Conservation (phyloP, 225 moss, liverwort and hornwort species). For the Pleurozium schreberi region DNA sequence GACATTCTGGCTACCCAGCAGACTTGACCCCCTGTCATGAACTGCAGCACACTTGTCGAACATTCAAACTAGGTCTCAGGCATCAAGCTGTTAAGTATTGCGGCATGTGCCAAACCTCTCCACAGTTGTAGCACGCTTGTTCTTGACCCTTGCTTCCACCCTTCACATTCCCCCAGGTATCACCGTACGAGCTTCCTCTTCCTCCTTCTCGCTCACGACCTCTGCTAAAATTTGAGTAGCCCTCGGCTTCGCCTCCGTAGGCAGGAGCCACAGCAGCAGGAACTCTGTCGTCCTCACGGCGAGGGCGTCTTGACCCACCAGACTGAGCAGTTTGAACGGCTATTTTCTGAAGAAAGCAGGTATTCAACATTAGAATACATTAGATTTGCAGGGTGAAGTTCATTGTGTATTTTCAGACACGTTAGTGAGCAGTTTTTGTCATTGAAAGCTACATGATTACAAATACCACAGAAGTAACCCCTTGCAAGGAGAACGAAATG, state of each 20-base stretch:
- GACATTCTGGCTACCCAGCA: neutral
- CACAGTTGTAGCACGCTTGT: slow-evolving; percentile 69
- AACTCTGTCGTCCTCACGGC: slow-evolving; percentile 71
- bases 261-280: slow-evolving; percentile 47
- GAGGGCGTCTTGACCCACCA: slow-evolving; percentile 74
- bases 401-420: no score
- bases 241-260: slow-evolving; percentile 50
- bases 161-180: slow-evolving; percentile 76
- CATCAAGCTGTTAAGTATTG: neutral
- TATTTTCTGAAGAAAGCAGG: slow-evolving; percentile 41
- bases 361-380: neutral
- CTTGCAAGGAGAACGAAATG: neutral
- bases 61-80: neutral
- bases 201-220: slow-evolving; percentile 82
- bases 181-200: slow-evolving; percentile 84
- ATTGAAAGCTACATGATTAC: neutral
- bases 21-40: neutral
- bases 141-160: slow-evolving; percentile 52
- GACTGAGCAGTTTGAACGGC: slow-evolving; percentile 92
- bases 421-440: neutral
- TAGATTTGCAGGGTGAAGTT: neutral
- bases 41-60: neutral
- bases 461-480: neutral
- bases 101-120: slow-evolving; percentile 44
- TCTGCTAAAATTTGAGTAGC: slow-evolving; percentile 72